Base-by-base conservation (phyloP, 192 early-diverging fungal species). In the Kickxella alabastrina region DNA sequence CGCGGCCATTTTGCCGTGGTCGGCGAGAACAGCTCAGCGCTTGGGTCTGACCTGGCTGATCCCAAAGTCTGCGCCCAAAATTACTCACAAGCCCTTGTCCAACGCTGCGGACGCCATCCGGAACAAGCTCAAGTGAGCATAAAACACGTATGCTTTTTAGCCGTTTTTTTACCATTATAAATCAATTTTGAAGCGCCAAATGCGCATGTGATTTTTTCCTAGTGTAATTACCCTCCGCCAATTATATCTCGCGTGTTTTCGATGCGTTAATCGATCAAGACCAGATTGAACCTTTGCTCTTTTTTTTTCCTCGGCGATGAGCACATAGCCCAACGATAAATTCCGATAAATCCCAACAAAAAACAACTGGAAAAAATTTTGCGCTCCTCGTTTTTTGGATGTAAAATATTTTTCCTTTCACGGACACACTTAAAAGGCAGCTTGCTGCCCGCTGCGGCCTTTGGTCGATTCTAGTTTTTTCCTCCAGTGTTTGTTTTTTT, bases 1-100 rank as follows among this genome's bases (percentile, higher is more conserved):
- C 13, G 74, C 74, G 10, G 74, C 74, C 19, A 42, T 77, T 25
- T 43, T 70, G 49, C 74, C 74, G 34, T 70, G 67, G 67, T 77
- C 67, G 26, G 74, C 74, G 22, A 61, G 67, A 40, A 65, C 61
- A 18, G 74, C 67, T 9, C 74, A 70, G 55, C 67, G 59, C 19
- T 58, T 69, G 38, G 74, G 74, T 4, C 44, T 60, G 67, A 70
- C 58, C 31, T 77, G 74, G 74, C 54, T 77, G 43, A 70, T 77
- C 22, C 65, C 66, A 59, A 77, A 77, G 52, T 59, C 59, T 21
- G 65, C 65, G 13, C 72, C 72, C 8, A 54, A 52, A 18, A 61
- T 67, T 44, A 57, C 52, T 15, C 46, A 57, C 44, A 68, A 64
- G 54, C 65, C 72, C n/a, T 43, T 67, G 35, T 15, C 72, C 2